These are phyloP conservation scores for Vicia sativa DNA, from an alignment of 306 rosid genomes.

Conservation along the genomic window DNA sequence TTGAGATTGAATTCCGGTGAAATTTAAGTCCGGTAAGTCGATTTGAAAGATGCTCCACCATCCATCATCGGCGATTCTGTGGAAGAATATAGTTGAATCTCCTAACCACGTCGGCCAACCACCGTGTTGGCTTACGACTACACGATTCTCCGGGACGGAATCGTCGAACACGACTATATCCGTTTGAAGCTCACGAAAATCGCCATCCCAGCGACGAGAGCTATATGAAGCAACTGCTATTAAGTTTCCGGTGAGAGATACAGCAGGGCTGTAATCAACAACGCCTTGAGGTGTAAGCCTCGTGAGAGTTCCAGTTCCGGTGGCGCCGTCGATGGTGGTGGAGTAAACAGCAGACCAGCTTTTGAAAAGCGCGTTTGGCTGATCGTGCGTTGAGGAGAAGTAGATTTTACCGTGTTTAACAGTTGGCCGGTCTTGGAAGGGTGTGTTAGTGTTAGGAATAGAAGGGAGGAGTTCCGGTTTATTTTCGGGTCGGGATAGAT, in stretches of 20 bases:
- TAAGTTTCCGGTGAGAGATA: conserved; percentile 58
- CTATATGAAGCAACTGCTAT: conserved; percentile 82
- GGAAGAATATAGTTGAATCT: conserved; percentile 67
- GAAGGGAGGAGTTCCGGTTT: conserved; percentile 42
- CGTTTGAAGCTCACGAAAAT: conserved; percentile 62
- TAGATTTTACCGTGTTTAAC: conserved; percentile 48
- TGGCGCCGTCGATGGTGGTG: conserved; percentile 6
- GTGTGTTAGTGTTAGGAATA: conserved; percentile 45
- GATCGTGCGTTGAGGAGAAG: conserved; percentile 72
- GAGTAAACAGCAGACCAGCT: conserved; percentile 72
- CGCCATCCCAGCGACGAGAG: conserved; percentile 63
- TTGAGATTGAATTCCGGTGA: conserved; percentile 20
- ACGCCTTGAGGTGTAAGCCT: conserved; percentile 59
- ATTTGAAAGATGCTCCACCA: conserved; percentile 87
- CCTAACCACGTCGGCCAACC: conserved; percentile 95
- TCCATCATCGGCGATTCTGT: conserved; percentile 64
- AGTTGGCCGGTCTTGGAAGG: conserved; percentile 71
- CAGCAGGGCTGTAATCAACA: conserved; percentile 73
- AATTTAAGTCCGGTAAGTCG: conserved; percentile 38
- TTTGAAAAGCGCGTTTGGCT: conserved; percentile 42
- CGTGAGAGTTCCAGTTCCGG: conserved; percentile 12
- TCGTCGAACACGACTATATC: conserved; percentile 58
- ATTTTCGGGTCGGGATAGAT: conserved; percentile 43
- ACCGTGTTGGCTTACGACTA: conserved; percentile 52
- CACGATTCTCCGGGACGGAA: conserved; percentile 43